phyloP scores from a whole-genome alignment of 2,329 filamentous ascomycete genomes.

The Tolypocladium pustulatum region DNA sequence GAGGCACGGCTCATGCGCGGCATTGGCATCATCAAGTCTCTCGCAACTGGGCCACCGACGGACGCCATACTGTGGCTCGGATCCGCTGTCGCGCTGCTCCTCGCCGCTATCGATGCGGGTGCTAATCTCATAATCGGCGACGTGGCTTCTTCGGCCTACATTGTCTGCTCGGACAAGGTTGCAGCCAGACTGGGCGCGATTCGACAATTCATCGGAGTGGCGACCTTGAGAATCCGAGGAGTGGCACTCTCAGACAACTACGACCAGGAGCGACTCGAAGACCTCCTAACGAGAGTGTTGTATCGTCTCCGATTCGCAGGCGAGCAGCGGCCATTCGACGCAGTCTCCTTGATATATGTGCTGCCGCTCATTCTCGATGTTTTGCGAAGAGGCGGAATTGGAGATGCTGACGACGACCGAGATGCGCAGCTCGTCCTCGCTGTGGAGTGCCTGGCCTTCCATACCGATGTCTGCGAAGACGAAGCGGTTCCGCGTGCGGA shows the following conservation, averaged over 20 bases:
- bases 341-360: constrained; percentile 77
- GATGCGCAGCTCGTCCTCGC: constrained; percentile 87
- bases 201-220: constrained; percentile 76
- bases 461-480: constrained; percentile 71
- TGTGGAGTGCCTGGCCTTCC: constrained; percentile 79
- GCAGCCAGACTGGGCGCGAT: constrained; percentile 65
- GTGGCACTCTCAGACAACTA: constrained; percentile 64
- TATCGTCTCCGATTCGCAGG: constrained; percentile 84
- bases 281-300: constrained; percentile 75
- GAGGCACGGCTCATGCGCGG: constrained; percentile 69
- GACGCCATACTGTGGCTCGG: constrained; percentile 85
- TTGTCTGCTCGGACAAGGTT: constrained; percentile 67
- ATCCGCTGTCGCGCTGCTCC: constrained; percentile 61
- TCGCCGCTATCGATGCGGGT: constrained; percentile 67
- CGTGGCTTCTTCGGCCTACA: constrained; percentile 64
- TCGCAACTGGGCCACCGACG: constrained; percentile 80
- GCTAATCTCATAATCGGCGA: constrained; percentile 75
- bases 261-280: constrained; percentile 70
- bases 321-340: constrained; percentile 90
- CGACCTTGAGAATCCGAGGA: constrained; percentile 70
- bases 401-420: constrained; percentile 60
- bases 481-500: constrained; percentile 65
- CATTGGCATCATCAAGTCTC: constrained; percentile 72
- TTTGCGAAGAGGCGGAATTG: constrained; percentile 69
- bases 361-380: constrained; percentile 73